phyloP scores from a whole-genome alignment of 179 eudicot genomes.

The Beta corolliflora region DNA sequence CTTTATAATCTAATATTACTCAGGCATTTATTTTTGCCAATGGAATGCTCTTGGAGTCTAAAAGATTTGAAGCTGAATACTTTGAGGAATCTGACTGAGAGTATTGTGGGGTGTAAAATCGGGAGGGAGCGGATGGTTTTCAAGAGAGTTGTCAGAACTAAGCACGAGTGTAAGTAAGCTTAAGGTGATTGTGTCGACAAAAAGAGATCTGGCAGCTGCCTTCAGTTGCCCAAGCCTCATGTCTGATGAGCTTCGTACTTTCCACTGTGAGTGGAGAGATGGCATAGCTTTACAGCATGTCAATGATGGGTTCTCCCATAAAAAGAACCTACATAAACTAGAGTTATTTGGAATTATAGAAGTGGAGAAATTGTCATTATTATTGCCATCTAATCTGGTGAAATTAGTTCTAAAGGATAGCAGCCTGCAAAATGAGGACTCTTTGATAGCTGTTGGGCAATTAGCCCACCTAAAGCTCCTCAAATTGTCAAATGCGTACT shows the following conservation, averaged over 20 bases:
- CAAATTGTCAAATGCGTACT: no score
- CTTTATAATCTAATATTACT: constrained; percentile 25
- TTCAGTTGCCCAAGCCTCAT: constrained; percentile 25
- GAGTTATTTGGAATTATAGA: constrained; percentile 10
- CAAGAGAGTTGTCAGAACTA: constrained; percentile 21
- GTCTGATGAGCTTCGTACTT: constrained; percentile 17
- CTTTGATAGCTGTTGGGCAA: constrained; percentile 24
- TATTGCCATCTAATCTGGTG: constrained; percentile 29
- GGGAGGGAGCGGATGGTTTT: constrained; percentile 14
- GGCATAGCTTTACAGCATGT: not conserved
- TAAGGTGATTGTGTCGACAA: constrained; percentile 17
- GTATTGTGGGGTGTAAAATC: constrained; percentile 33
- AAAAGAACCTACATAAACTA: constrained; percentile 23
- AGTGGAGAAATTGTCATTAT: not conserved
- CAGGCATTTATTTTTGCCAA: constrained; percentile 38
- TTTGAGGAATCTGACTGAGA: constrained; percentile 24
- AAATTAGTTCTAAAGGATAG: constrained; percentile 16
- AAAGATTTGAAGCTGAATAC: constrained; percentile 18
- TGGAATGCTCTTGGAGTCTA: constrained; percentile 14
- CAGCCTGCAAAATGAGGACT: constrained; percentile 3
- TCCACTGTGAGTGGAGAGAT: constrained; percentile 18
- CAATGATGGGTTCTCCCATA: not conserved
- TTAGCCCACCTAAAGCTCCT: constrained; percentile 29
- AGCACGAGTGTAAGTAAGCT: constrained; percentile 25
- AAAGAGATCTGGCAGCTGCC: constrained; percentile 12